Base-by-base conservation (phyloP, 2,329 filamentous ascomycete genomes). In the Aspergillaceae sp. region DNA sequence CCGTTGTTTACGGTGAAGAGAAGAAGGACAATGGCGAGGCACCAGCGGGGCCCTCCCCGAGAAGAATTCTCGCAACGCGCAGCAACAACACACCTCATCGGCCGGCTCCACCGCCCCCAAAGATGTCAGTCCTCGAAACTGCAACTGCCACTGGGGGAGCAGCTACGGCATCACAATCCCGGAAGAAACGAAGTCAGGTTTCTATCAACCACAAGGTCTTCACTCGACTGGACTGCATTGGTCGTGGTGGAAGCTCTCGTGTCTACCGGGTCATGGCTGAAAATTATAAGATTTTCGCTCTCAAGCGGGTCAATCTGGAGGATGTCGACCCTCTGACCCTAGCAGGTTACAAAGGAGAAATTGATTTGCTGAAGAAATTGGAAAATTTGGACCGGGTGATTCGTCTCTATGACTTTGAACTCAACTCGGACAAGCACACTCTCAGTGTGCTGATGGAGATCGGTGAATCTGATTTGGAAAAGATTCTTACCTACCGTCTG, bases 221-320 rank as follows among this genome's bases (percentile, higher is more conserved):
- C 62, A 92, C 89, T 26, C 79, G 91, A 41, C 79, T 97, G 51
- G 90, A 95, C 63, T 87, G 86, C 55, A 83, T 98, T 54, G 92
- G 92, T 7, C 84, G 90, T 48, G 92, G 92, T 51, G 92, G 92
- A 30, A 96, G 88, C 56, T 90, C 86, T 42, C 90, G 94, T 60
- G 92, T 98, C 1, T 98, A 95, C 66, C 84, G 89, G 40, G 92
- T 98, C 32, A 94, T 94, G 74, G 91, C 92, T 0, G 92, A 98
- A 65, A 97, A 96, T 61, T 90, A 88, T 60, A 94, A 90, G 64
- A 87, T 95, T 67, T 90, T 95, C 67, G 92, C 92, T 1, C 70
- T 98, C 54, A 98, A 98, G 70, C 79, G 88, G 42, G 92, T 98
- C 27, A 87, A 91, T 44, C 75, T 97, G 5, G 89, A 94, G 60